These are phyloP conservation scores for Lasiosphaeria hispida DNA, from an alignment of 495 filamentous ascomycete species.

Conservation along the genomic window DNA sequence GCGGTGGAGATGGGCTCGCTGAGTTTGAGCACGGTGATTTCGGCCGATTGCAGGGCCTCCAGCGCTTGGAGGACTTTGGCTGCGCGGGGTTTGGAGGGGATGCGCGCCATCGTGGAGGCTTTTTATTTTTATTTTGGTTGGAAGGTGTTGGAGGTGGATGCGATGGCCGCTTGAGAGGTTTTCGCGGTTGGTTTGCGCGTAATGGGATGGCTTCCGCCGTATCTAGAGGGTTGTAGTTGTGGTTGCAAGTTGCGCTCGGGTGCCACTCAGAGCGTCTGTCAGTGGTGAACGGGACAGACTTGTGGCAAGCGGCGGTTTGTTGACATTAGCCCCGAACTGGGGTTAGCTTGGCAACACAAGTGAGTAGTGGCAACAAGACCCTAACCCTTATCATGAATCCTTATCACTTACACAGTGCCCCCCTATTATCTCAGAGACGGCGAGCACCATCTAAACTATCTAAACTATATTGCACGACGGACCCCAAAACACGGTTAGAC, in stretches of 20 bases:
- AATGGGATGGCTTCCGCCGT: too few relatives aligned
- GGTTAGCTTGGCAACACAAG: background rate
- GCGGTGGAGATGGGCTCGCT: slow-evolving; percentile 63
- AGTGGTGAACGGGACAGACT: background rate
- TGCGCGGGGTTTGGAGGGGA: slow-evolving; percentile 15
- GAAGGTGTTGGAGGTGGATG: background rate
- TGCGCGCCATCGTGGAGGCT: background rate
- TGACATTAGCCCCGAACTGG: slow-evolving; percentile 1
- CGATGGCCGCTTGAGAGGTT: too few relatives aligned
- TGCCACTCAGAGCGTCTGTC: too few relatives aligned
- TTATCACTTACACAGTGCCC: background rate
- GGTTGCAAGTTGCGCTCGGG: background rate
- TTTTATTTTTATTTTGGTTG: background rate
- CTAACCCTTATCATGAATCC: background rate
- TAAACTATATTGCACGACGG: too few relatives aligned
- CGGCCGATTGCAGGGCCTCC: slow-evolving; percentile 38
- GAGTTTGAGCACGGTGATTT: slow-evolving; percentile 71
- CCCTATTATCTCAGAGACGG: too few relatives aligned
- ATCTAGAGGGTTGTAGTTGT: background rate
- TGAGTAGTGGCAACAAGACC: background rate
- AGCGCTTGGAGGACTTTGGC: slow-evolving; percentile 30
- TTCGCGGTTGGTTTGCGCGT: too few relatives aligned
- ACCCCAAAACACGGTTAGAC: too few relatives aligned
- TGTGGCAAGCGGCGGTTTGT: background rate
- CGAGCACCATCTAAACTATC: too few relatives aligned